A percentile compares a stretch with the other conserved stretches of the same genome.
Evolutionary conservation across 768 basidiomycete genomes (phyloP).

Genomic region (Sporobolomyces roseus): DNA sequence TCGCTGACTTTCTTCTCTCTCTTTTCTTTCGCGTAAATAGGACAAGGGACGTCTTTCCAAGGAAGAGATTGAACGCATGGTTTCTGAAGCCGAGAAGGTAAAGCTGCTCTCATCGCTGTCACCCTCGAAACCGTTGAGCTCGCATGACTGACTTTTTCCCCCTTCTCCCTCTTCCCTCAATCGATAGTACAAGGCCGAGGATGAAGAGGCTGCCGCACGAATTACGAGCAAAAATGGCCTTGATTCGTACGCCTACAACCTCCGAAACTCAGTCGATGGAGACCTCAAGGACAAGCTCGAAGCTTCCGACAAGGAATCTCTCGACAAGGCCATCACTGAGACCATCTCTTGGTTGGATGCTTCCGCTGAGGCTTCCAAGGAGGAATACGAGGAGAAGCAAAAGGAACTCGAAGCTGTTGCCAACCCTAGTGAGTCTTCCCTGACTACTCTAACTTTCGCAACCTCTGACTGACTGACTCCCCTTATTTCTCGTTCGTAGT

Average conservation of each 20-base stretch:
- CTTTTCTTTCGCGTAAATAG: conserved; percentile 59
- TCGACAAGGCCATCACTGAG: conserved; percentile 67
- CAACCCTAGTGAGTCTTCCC: conserved; percentile 45
- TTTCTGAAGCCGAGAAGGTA: conserved; percentile 81
- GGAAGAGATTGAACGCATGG: conserved; percentile 99
- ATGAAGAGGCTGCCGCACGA: conserved; percentile 71
- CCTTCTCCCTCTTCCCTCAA: no score
- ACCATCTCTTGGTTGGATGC: conserved; percentile 76
- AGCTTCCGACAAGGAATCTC: conserved; percentile 74
- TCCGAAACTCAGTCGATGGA: conserved; percentile 80
- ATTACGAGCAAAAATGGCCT: conserved; percentile 84
- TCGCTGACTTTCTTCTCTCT: no score
- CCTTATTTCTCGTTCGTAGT: not conserved
- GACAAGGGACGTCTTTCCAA: conserved; percentile 96
- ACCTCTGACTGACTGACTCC: no score
- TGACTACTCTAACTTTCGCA: not conserved
- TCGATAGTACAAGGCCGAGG: conserved; percentile 72
- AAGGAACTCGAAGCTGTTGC: conserved; percentile 86
- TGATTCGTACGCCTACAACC: conserved; percentile 92
- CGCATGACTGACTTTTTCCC: no score
- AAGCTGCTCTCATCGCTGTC: no score
- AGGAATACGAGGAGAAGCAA: conserved; percentile 88
- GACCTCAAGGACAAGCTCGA: conserved; percentile 86
- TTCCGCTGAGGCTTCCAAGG: conserved; percentile 78
- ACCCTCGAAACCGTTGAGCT: no score